phyloP scores from a whole-genome alignment of 1,284 basidiomycete species.

The Fomitopsis palustris region DNA sequence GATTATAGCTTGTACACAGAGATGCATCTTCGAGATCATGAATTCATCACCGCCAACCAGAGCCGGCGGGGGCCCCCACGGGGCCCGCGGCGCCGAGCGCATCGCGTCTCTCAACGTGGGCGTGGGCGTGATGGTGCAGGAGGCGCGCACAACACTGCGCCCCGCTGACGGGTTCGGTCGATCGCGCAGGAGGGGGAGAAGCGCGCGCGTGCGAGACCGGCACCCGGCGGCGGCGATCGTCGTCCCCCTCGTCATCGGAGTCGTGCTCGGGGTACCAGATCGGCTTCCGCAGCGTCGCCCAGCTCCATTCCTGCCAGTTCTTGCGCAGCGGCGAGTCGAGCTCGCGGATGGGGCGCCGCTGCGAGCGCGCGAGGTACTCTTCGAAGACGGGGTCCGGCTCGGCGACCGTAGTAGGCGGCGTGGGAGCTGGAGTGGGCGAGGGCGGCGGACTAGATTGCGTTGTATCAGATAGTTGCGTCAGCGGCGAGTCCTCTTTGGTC shows the following conservation, averaged over 20 bases:
- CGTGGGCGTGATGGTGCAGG: not conserved
- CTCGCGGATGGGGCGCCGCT: conserved; percentile 15
- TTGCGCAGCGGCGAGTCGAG: conserved; percentile 12
- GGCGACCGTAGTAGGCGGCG: conserved; percentile 1
- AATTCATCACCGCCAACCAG: not conserved
- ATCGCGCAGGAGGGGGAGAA: not conserved
- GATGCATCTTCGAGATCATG: not conserved
- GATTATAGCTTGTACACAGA: not conserved
- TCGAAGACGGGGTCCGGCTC: conserved; percentile 15
- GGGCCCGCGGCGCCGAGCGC: not conserved
- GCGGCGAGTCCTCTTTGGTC: conserved; percentile 8
- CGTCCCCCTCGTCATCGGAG: not conserved
- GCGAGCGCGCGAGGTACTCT: conserved; percentile 22
- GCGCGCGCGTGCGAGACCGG: not conserved
- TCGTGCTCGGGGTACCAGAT: conserved; percentile 15
- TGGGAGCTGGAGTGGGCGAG: conserved; percentile 6
- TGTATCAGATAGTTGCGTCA: not conserved
- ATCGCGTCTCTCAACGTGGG: not conserved
- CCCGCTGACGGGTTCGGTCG: not conserved
- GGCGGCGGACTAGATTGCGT: conserved; percentile 1
- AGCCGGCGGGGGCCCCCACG: not conserved
- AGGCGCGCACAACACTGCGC: not conserved
- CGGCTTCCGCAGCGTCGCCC: conserved; percentile 17
- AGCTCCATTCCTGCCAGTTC: conserved; percentile 23
- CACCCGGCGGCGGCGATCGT: not conserved